A percentile compares a stretch with the other conserved stretches of the same genome.
Evolutionary conservation across 345 rosid genomes (phyloP).

Genomic region (Rubroshorea leprosula): DNA sequence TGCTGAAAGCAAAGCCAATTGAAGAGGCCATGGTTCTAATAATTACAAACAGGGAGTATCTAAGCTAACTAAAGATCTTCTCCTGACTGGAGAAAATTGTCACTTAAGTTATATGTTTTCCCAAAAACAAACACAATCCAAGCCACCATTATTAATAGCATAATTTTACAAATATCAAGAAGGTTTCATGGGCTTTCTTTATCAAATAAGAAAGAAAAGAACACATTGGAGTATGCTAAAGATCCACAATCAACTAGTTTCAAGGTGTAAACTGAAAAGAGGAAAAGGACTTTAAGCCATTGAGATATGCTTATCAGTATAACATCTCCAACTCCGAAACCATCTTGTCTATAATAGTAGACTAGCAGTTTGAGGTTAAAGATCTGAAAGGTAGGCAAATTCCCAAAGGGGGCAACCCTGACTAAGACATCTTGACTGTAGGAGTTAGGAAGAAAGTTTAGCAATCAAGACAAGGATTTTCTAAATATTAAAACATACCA

Average conservation of each 20-base stretch:
- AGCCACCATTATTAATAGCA: background rate
- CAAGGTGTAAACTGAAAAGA: background rate
- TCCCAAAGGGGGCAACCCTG: background rate
- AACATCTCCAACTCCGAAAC: too few relatives aligned
- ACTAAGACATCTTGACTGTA: background rate
- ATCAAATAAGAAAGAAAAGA: background rate
- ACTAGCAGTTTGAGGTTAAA: conserved; percentile 1
- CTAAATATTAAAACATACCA: conserved; percentile 27
- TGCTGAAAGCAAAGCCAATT: background rate
- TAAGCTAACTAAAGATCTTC: background rate
- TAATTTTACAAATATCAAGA: background rate
- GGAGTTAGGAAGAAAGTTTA: background rate
- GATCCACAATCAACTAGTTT: too few relatives aligned
- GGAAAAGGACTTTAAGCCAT: background rate
- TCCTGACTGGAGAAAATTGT: background rate
- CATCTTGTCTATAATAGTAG: background rate
- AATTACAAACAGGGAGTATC: background rate
- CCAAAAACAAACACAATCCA: too few relatives aligned
- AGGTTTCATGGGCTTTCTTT: background rate
- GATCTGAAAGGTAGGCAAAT: conserved; percentile 1
- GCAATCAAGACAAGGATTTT: conserved; percentile 2
- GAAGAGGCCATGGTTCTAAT: background rate
- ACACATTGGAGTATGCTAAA: too few relatives aligned
- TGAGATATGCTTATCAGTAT: background rate
- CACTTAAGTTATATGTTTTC: background rate